A percentile compares a stretch with the other conserved stretches of the same genome.
Evolutionary conservation across 1,284 basidiomycete species (phyloP).

Genomic region (Leccinum cinnamomeum): DNA sequence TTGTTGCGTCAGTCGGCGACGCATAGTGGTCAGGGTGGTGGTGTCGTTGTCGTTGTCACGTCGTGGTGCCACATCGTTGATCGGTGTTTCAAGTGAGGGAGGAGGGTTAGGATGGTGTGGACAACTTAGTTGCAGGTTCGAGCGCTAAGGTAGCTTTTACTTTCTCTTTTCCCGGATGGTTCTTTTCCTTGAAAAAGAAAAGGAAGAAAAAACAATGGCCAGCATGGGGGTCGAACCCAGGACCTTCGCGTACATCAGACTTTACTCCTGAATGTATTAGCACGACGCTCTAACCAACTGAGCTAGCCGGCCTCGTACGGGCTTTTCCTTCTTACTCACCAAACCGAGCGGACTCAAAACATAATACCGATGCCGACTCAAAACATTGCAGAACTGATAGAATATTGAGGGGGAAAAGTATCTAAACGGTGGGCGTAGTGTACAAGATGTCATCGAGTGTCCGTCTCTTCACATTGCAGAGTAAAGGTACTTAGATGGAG

Average conservation of each 20-base stretch:
- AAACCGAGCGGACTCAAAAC: background rate
- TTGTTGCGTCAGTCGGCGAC: too few species aligned
- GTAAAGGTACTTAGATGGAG: background rate
- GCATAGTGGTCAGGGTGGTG: too few species aligned
- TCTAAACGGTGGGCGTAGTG: constrained; percentile 15
- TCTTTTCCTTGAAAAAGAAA: background rate
- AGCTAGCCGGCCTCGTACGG: constrained; percentile 19
- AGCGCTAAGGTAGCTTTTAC: too few species aligned
- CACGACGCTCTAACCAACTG: constrained; percentile 27
- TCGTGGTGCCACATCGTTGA: too few species aligned
- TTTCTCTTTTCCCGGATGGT: background rate
- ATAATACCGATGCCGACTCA: background rate
- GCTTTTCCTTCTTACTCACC: background rate
- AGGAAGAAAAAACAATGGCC: constrained; percentile 28
- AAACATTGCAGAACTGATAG: background rate
- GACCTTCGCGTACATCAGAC: constrained; percentile 37
- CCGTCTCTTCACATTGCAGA: constrained; percentile 4
- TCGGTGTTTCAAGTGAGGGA: too few species aligned
- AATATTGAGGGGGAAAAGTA: constrained; percentile 2
- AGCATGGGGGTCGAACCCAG: constrained; percentile 43
- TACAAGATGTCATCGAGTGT: constrained; percentile 16
- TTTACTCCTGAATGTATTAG: constrained; percentile 11
- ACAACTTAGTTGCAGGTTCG: too few species aligned
- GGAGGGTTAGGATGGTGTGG: too few species aligned
- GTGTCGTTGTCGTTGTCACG: too few species aligned